Conservation (phyloP, 495 filamentous ascomycete genomes). For the Choiromyces venosus region DNA sequence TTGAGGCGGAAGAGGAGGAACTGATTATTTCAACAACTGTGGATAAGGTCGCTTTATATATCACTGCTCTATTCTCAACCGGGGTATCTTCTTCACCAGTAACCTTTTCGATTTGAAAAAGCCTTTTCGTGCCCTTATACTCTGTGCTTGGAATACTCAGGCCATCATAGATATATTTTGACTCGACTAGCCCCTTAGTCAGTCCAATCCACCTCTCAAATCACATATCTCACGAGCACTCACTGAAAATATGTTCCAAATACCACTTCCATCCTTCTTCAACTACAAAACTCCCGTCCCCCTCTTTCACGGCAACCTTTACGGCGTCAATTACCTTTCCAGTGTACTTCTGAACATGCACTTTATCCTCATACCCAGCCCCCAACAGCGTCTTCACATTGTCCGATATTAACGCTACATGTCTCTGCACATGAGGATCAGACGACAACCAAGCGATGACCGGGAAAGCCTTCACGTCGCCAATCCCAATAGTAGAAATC, state of each 20-base stretch:
- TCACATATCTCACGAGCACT: conserved; percentile 32
- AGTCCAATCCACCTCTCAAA: not conserved
- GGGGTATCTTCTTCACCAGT: not conserved
- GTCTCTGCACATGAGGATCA: conserved; percentile 33
- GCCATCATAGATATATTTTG: conserved; percentile 38
- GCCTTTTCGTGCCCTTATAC: conserved; percentile 41
- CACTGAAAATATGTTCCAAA: conserved; percentile 54
- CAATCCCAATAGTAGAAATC: conserved; percentile 14
- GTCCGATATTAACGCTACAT: conserved; percentile 36
- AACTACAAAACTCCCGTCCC: conserved; percentile 44
- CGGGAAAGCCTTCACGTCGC: conserved; percentile 14
- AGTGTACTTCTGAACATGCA: conserved; percentile 30
- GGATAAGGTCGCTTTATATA: conserved; percentile 24
- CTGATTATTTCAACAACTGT: conserved; percentile 29
- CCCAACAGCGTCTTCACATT: conserved; percentile 23
- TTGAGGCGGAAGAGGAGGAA: conserved; percentile 1
- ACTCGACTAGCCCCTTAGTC: conserved; percentile 26
- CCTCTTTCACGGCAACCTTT: conserved; percentile 51
- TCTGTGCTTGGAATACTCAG: conserved; percentile 32
- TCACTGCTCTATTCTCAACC: not conserved
- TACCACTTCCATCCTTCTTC: conserved; percentile 60
- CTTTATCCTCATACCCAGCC: conserved; percentile 36
- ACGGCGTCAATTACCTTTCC: conserved; percentile 43
- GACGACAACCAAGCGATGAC: conserved; percentile 36
- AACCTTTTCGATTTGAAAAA: conserved; percentile 42